These are phyloP conservation scores for Waltergamsia citrina DNA, from an alignment of 2,329 filamentous ascomycete genomes.

Conservation along the genomic window DNA sequence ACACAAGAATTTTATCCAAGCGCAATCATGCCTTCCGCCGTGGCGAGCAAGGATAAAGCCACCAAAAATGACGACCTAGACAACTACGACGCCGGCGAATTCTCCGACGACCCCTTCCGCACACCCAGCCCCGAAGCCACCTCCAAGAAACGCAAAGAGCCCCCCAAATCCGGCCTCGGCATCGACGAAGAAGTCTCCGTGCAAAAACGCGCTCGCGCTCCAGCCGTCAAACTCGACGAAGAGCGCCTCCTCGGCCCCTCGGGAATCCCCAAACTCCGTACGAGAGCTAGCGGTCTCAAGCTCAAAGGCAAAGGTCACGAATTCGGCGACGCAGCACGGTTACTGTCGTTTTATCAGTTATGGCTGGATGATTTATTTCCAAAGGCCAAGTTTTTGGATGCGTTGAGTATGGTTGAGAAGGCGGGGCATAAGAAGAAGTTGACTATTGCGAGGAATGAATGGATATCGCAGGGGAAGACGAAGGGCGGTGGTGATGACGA, in stretches of 20 bases:
- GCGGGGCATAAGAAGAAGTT: constrained; percentile 77
- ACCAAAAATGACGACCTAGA: constrained; percentile 54
- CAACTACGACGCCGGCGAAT: constrained; percentile 60
- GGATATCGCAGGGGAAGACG: constrained; percentile 65
- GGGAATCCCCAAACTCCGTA: constrained; percentile 75
- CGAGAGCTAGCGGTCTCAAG: constrained; percentile 57
- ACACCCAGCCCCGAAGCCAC: constrained; percentile 31
- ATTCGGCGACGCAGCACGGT: constrained; percentile 74
- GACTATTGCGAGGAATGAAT: constrained; percentile 64
- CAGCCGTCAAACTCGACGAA: constrained; percentile 82
- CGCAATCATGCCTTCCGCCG: constrained; percentile 1
- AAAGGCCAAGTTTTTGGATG: constrained; percentile 88
- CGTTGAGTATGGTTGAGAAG: constrained; percentile 84
- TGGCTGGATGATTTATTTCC: constrained; percentile 97
- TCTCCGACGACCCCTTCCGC: constrained; percentile 36
- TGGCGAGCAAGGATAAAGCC: not conserved
- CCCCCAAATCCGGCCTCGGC: constrained; percentile 48
- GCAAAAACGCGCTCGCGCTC: constrained; percentile 60
- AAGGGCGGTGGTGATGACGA: constrained; percentile 18
- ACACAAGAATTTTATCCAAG: no score
- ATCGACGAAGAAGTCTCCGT: constrained; percentile 83
- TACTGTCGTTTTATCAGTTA: constrained; percentile 86
- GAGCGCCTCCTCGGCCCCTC: constrained; percentile 69
- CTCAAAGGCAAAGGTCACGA: constrained; percentile 93
- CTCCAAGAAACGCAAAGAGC: constrained; percentile 38